Base-by-base conservation (phyloP, 2,329 filamentous ascomycete genomes). In the Colletotrichum abscissum region DNA sequence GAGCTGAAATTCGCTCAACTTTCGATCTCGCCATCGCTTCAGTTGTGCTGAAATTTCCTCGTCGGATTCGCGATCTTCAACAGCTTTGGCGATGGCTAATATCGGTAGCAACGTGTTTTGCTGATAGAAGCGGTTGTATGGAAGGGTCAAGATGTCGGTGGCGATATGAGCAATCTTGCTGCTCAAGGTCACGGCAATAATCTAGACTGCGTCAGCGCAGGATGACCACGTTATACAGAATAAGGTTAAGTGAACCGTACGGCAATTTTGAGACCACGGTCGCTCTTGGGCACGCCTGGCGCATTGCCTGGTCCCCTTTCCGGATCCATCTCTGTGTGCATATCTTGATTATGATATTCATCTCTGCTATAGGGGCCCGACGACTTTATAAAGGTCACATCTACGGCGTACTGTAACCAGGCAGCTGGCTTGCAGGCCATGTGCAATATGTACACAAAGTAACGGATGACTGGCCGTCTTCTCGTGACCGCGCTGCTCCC, bases 121-220 rank as follows among this genome's bases (percentile, higher is more conserved):
- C 9, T 76, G 73, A 62, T 77, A 78, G 52, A 78, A 79, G 6
- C 77, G 74, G 57, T 79, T 78, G 49, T 79, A 78, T 1, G 78
- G 77, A 1, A 79, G 73, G 1, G 77, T 79, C 35, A 78, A n/a
- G n/a, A 76, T 63, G 30, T 72, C 49, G 16, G 71, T 74, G 30
- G 71, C 35, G n/a, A 67, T 38, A 6, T 63, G 46, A 1, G 73
- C 73, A 35, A 75, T 46, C 28, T 70, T 75, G 38, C 73, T 57
- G 42, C 59, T 66, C 9, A 74, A 12, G 1, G 71, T 65, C 33
- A 66, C 70, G 22, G 42, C 63, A 35, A 71, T 19, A 19, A 74
- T 75, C 73, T 75, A 33, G 14, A n/a, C 38, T 24, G 22, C 33
- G 56, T 70, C 19, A 73, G 62, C 56, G 12, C 22, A 24, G 42